Evolutionary conservation across 2,329 filamentous ascomycete genomes (phyloP), one percentile per base, ranked within the genome.

Genomic region (Cladophialophora immunda): DNA sequence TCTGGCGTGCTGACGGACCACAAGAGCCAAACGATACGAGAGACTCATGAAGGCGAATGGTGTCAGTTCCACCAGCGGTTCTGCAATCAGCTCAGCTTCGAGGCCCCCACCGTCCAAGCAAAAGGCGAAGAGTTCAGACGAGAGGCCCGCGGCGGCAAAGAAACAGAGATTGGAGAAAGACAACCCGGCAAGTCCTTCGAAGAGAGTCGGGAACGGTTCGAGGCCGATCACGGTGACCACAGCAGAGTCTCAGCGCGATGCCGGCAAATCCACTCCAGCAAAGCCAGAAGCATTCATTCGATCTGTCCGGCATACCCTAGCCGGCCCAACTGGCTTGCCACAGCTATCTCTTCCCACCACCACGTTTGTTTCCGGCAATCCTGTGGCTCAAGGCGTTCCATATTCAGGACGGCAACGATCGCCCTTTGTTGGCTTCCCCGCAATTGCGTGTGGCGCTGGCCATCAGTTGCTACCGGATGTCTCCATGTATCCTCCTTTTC

Each of bases 21-120:
- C 67, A 73, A 91, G 89, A 1, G 85, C 88, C 69, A 91, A 91
- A 78, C 82, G 89, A 71, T 91, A 89, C 73, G 87, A 90, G 76
- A 85, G 89, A 34, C 83, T 92, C 74, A 81, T 90, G 78, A 89
- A 89, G 75, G 78, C 84, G 8, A 81, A 89, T 70, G 83, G 82
- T 29, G 85, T 89, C 64, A 53, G 34, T 34, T 32, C 36, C 22
- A n/a, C 15, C 34, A 32, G 52, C 36, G 25, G 36, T 27, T n/a
- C 50, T 53, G 45, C 30, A 22, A 32, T 9, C 11, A 36, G 15
- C 52, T 34, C 27, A 15, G 22, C 36, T 11, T 47, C 50, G 4
- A 64, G 60, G 25, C 19, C 65, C 13, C 9, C 62, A 11, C 30
- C 27, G 8, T 9, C 34, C n/a, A 65, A 65, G 41, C 56, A 55